Base-by-base conservation (phyloP, 2,329 filamentous ascomycete genomes). In the Talaromyces sp. region DNA sequence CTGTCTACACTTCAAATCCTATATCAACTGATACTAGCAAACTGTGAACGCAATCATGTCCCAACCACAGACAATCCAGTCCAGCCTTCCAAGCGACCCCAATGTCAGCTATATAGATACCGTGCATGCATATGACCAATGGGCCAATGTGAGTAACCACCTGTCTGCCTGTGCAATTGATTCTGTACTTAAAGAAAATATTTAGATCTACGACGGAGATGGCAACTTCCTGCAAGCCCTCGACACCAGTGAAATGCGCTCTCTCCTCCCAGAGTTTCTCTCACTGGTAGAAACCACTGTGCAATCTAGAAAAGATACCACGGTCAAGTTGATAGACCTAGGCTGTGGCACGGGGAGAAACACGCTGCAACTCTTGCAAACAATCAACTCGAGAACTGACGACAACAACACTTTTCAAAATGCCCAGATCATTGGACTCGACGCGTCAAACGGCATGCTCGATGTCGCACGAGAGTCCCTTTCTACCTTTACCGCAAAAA, bases 271-370 rank as follows among this genome's bases (percentile, higher is more conserved):
- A 0, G 64, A 70, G 0, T 81, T 85, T 52, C 66, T 86, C 3
- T 42, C 28, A 22, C 32, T 25, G 32, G 58, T 56, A 7, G 55
- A 57, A 44, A 39, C 17, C 8, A 33, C 30, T 1, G 36, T 51
- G 27, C 15, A 51, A 15, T 28, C 22, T 1, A 27, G 25, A 9
- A 2, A 58, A 64, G 56, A 54, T 44, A 33, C 53, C 63, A 60
- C 47, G 2, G 65, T 78, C 57, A 78, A 74, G 33, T 66, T 86
- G 30, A 74, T 88, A n/a, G 86, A 89, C 66, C 74, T 89, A 1
- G 87, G 86, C 27, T 88, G 85, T 67, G 87, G 87, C 2, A 89
- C 87, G 0, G 86, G 85, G 1, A 79, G 87, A 39, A 88, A 86
- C 66, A 89, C 86, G 0, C 63, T 79, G 2, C 83, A 83, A 47